Conservation (phyloP, 192 early-diverging fungal species). For the Backusella psychrophila region DNA sequence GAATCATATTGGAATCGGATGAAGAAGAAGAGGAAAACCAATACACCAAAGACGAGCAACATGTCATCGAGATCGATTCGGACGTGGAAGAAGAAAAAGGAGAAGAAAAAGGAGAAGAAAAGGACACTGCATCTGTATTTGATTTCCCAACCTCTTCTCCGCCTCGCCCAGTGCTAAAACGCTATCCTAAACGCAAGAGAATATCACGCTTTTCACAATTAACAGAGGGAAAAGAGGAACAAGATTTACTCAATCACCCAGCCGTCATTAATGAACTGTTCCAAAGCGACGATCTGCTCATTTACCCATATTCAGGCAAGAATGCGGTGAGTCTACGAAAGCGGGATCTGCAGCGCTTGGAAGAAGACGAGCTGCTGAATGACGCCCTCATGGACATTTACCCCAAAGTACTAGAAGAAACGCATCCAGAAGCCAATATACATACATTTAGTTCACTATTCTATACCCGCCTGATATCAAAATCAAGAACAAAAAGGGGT, state of each 20-base stretch:
- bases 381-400: neutral
- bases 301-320: neutral
- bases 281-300: neutral
- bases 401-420: conserved; percentile 4
- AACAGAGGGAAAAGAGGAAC: neutral
- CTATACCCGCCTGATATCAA: neutral
- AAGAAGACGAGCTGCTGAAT: conserved; percentile 8
- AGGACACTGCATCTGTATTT: neutral
- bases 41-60: neutral
- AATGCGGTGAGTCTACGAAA: neutral
- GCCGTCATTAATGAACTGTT: neutral
- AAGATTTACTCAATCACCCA: neutral
- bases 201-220: neutral
- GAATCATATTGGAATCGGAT: neutral
- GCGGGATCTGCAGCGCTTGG: neutral
- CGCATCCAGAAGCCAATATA: neutral
- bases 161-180: neutral
- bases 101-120: neutral
- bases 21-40: neutral
- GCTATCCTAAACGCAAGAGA: neutral
- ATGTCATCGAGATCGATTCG: neutral
- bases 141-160: neutral
- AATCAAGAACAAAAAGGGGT: neutral
- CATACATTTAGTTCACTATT: conserved; percentile 8
- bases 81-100: neutral